Evolutionary conservation across 2,329 filamentous ascomycete species (phyloP).

Genomic region (Whalleya microplaca): DNA sequence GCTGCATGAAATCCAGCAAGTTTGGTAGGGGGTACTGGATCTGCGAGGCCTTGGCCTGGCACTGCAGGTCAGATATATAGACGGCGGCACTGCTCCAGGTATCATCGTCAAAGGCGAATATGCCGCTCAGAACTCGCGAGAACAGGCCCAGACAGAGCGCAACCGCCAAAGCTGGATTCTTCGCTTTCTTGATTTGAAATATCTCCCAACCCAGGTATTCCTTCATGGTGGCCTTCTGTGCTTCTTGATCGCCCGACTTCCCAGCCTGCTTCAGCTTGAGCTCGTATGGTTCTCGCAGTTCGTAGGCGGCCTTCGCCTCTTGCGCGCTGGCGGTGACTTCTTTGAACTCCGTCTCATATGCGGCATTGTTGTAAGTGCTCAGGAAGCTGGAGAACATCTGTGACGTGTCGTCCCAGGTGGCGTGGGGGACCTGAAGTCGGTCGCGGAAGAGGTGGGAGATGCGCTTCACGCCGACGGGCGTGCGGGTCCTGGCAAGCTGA

Average conservation of each 20-base stretch:
- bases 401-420: conserved; percentile 74
- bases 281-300: conserved; percentile 70
- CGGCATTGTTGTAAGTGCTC: conserved; percentile 68
- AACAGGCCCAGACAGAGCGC: conserved; percentile 70
- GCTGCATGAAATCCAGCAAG: conserved; percentile 73
- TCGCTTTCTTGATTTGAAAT: conserved; percentile 58
- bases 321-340: conserved; percentile 66
- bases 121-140: conserved; percentile 71
- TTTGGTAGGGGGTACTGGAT: conserved; percentile 45
- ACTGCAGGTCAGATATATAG: conserved; percentile 64
- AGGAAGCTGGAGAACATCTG: conserved; percentile 76
- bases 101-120: conserved; percentile 73
- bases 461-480: conserved; percentile 61
- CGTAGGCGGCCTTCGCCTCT: conserved; percentile 65
- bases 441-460: conserved; percentile 72
- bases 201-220: conserved; percentile 90
- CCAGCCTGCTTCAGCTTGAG: conserved; percentile 63
- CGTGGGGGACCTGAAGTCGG: conserved; percentile 73
- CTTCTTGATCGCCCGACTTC: conserved; percentile 58
- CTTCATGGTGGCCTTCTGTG: conserved; percentile 54
- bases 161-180: conserved; percentile 48
- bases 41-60: conserved; percentile 44
- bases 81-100: conserved; percentile 86
- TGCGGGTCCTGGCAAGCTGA: conserved; percentile 61
- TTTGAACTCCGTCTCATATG: conserved; percentile 77